These are phyloP conservation scores for Colletotrichum sp. DNA, from an alignment of 2,329 filamentous ascomycete genomes.

Conservation along the genomic window DNA sequence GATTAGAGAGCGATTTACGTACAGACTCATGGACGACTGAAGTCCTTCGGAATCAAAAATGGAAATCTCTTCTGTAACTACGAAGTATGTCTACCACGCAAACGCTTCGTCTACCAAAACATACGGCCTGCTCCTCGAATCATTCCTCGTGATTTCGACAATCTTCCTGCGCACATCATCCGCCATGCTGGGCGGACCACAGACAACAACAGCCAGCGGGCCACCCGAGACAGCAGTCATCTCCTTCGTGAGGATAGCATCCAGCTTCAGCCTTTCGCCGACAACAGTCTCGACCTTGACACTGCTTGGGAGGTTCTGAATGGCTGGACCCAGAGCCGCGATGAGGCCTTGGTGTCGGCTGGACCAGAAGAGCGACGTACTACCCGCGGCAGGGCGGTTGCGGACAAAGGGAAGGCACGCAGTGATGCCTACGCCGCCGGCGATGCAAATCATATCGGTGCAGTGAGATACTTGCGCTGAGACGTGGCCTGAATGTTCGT, in stretches of 20 bases:
- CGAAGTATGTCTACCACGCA: not conserved
- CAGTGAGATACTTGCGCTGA: not conserved
- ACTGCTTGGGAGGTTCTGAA: not conserved
- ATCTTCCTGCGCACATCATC: constrained; percentile 21
- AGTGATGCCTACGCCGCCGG: constrained; percentile 5
- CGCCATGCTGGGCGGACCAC: constrained; percentile 22
- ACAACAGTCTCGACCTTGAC: constrained; percentile 6
- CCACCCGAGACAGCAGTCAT: not conserved
- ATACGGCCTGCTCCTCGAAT: not conserved
- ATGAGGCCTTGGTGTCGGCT: not conserved
- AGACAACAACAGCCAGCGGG: constrained; percentile 17
- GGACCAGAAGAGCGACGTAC: not conserved
- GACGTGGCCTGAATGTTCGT: not conserved
- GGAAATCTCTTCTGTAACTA: no score
- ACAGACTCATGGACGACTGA: not conserved
- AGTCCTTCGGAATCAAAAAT: not conserved
- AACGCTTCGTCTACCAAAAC: constrained; percentile 25
- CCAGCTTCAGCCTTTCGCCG: constrained; percentile 1
- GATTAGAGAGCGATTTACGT: constrained; percentile 9
- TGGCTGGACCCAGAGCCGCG: not conserved
- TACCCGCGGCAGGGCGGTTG: not conserved
- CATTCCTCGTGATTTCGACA: not conserved
- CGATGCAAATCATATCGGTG: constrained; percentile 8
- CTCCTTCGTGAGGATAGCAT: not conserved
- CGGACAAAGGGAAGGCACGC: not conserved